phyloP scores from a whole-genome alignment of 441 rosid genomes.

The Adansonia grandidieri region DNA sequence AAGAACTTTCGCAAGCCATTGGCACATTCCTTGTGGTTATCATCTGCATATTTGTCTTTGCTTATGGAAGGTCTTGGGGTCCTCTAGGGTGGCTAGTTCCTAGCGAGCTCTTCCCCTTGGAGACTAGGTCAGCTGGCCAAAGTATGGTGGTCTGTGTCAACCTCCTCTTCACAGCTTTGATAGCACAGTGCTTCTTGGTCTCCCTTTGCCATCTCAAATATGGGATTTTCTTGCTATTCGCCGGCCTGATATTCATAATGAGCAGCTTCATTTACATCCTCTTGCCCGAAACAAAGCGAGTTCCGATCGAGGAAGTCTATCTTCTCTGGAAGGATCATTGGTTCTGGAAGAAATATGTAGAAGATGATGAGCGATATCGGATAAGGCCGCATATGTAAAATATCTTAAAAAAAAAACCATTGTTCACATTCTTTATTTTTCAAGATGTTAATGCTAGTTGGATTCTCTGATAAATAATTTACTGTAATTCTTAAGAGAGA shows the following conservation, averaged over 20 bases:
- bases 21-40: conserved; percentile 65
- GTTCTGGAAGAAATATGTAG: conserved; percentile 75
- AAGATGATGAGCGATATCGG: conserved; percentile 11
- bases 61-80: conserved; percentile 96
- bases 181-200: conserved; percentile 83
- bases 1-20: conserved; percentile 47
- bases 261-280: conserved; percentile 66
- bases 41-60: conserved; percentile 73
- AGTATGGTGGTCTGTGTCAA: conserved; percentile 82
- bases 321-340: conserved; percentile 74
- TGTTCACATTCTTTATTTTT: neutral
- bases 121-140: conserved; percentile 86
- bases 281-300: conserved; percentile 87
- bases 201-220: conserved; percentile 73
- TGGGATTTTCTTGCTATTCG: conserved; percentile 81
- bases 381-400: neutral
- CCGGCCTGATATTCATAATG: conserved; percentile 64
- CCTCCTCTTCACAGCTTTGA: conserved; percentile 80
- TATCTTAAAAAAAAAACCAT: neutral
- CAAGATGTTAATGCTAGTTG: conserved; percentile 18
- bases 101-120: conserved; percentile 82
- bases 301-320: conserved; percentile 83
- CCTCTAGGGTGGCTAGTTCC: conserved; percentile 95
- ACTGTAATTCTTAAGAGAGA: neutral
- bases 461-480: conserved; percentile 17